Conservation (phyloP, 129 eudicot species). For the Flaveria robusta region DNA sequence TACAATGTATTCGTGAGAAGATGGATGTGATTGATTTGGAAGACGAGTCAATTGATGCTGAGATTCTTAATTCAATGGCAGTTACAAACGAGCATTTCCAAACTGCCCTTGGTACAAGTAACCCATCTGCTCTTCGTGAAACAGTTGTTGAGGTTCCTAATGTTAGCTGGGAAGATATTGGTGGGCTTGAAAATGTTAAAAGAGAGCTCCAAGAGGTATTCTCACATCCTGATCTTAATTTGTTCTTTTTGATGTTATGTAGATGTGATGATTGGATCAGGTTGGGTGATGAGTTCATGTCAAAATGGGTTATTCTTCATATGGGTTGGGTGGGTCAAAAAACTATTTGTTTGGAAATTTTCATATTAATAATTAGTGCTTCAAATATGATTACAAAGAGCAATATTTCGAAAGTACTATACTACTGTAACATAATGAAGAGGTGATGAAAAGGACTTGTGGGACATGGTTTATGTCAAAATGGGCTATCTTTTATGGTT, state of each 20-base stretch:
- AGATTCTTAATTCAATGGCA: constrained; percentile 89
- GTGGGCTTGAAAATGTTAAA: constrained; percentile 94
- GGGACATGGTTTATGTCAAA: too few relatives aligned
- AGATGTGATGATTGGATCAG: background rate
- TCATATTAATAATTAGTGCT: too few relatives aligned
- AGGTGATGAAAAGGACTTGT: too few relatives aligned
- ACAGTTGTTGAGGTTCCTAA: constrained; percentile 96
- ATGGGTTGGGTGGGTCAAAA: background rate
- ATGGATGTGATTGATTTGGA: constrained; percentile 99
- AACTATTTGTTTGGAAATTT: too few relatives aligned
- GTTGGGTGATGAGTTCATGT: too few relatives aligned
- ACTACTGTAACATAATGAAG: too few relatives aligned
- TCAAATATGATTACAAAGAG: too few relatives aligned
- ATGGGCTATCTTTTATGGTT: too few relatives aligned
- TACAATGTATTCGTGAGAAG: constrained; percentile 94
- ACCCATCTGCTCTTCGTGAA: constrained; percentile 97
- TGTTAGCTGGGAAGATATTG: constrained; percentile 88
- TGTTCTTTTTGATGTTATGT: background rate
- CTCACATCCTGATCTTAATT: background rate
- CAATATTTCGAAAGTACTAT: too few relatives aligned
- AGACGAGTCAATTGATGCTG: constrained; percentile 93
- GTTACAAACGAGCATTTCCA: constrained; percentile 84
- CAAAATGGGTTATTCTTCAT: background rate
- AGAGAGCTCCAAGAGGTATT: constrained; percentile 94
- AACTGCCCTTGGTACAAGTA: constrained; percentile 94